Conservation (phyloP, 2,329 filamentous ascomycete species). For the Penicillium brevicompactum region DNA sequence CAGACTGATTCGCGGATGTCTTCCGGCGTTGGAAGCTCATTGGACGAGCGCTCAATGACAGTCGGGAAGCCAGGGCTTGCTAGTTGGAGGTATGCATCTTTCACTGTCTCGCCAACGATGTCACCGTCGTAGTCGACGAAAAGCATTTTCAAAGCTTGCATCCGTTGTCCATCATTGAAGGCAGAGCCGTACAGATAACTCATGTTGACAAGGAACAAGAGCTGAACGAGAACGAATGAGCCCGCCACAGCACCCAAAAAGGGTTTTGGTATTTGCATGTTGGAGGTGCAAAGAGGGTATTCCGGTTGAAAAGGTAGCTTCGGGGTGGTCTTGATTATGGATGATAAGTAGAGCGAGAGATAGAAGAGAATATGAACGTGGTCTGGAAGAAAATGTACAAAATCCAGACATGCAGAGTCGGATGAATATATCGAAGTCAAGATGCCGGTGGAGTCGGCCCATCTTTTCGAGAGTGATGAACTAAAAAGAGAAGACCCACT, state of each 20-base stretch:
- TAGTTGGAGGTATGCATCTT: conserved; percentile 1
- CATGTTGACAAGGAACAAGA: neutral
- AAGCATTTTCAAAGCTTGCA: conserved; percentile 6
- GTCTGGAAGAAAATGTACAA: no score
- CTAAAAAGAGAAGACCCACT: no score
- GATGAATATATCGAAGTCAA: no score
- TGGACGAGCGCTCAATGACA: neutral
- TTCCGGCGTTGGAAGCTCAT: neutral
- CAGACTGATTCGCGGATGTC: conserved; percentile 15
- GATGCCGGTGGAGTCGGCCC: no score
- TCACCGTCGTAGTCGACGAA: conserved; percentile 10
- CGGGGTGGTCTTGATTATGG: no score
- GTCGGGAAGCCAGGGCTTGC: conserved; percentile 6
- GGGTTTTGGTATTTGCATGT: neutral
- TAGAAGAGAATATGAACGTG: no score
- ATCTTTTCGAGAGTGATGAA: no score
- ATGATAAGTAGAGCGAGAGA: no score
- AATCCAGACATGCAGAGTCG: no score
- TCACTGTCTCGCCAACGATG: neutral
- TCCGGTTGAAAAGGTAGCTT: no score
- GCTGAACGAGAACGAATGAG: neutral
- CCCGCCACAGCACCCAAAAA: neutral
- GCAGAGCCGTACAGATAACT: neutral
- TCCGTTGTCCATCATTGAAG: neutral
- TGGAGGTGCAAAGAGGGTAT: no score